Conservation (phyloP, 495 filamentous ascomycete genomes). For the Penicillium robsamsonii region DNA sequence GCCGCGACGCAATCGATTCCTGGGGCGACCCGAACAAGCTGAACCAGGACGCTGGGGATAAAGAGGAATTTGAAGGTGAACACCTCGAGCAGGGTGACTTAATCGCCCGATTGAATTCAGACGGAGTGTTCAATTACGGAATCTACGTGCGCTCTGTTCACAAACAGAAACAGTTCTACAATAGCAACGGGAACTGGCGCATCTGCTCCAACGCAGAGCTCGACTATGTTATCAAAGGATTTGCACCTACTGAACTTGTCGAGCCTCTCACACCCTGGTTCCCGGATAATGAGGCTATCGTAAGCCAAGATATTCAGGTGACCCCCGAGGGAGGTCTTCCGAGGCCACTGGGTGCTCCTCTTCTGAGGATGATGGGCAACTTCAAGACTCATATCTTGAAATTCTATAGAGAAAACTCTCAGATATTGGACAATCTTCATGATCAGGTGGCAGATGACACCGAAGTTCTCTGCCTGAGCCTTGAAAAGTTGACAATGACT, state of each 20-base stretch:
- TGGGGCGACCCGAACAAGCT: constrained; percentile 27
- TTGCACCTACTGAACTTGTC: constrained; percentile 57
- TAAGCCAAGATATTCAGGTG: constrained; percentile 42
- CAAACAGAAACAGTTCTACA: constrained; percentile 68
- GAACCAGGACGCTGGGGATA: constrained; percentile 32
- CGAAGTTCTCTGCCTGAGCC: constrained; percentile 51
- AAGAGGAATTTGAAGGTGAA: constrained; percentile 39
- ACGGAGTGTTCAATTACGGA: constrained; percentile 54
- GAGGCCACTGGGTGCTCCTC: constrained; percentile 33
- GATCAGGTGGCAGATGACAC: constrained; percentile 45
- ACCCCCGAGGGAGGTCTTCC: constrained; percentile 46
- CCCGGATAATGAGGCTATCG: constrained; percentile 45
- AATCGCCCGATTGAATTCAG: constrained; percentile 53
- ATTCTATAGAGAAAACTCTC: constrained; percentile 47
- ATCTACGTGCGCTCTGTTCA: constrained; percentile 67
- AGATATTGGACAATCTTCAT: constrained; percentile 50
- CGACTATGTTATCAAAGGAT: constrained; percentile 63
- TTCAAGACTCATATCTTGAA: constrained; percentile 32
- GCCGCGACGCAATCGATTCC: constrained; percentile 34
- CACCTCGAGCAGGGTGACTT: constrained; percentile 69
- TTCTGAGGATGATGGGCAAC: constrained; percentile 33
- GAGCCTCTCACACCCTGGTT: constrained; percentile 60
- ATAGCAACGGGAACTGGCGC: constrained; percentile 70
- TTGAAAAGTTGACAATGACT: constrained; percentile 60
- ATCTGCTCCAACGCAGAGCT: constrained; percentile 44